These are phyloP conservation scores for Talaromyces marneffei DNA, from an alignment of 2,329 filamentous ascomycete genomes.

Conservation along the genomic window DNA sequence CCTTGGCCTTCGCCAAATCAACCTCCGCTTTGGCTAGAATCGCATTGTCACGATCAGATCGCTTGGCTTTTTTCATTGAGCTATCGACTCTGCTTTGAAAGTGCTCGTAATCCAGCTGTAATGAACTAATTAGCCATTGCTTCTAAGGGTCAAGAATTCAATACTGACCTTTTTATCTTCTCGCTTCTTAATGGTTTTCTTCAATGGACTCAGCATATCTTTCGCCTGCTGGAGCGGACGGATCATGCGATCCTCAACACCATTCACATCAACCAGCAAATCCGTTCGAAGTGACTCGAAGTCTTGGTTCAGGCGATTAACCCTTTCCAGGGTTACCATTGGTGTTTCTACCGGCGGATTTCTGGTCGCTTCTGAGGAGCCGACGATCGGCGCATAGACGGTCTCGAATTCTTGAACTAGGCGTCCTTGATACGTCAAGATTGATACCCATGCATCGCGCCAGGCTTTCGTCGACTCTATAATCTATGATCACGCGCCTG, in stretches of 20 bases:
- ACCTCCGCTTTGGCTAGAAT: constrained; percentile 64
- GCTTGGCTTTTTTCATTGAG: constrained; percentile 62
- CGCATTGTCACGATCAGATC: constrained; percentile 67
- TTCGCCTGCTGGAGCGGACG: constrained; percentile 64
- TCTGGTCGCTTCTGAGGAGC: constrained; percentile 54
- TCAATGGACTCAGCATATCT: constrained; percentile 63
- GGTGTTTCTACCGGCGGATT: constrained; percentile 57
- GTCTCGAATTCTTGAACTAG: constrained; percentile 63
- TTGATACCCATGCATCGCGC: constrained; percentile 71
- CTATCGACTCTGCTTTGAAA: constrained; percentile 66
- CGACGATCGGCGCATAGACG: constrained; percentile 71
- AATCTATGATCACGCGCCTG: constrained; percentile 47
- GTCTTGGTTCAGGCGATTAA: constrained; percentile 57
- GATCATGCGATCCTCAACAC: constrained; percentile 66
- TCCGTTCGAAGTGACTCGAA: constrained; percentile 68
- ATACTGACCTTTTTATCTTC: constrained; percentile 63
- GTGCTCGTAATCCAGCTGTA: constrained; percentile 69
- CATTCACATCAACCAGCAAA: constrained; percentile 62
- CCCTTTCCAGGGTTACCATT: constrained; percentile 57
- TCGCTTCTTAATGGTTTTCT: constrained; percentile 78
- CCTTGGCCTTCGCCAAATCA: constrained; percentile 60
- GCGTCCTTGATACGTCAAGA: constrained; percentile 63
- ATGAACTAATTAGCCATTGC: not conserved
- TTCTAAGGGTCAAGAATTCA: not conserved
- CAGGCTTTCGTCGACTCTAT: constrained; percentile 69